A percentile compares a stretch with the other conserved stretches of the same genome.
Evolutionary conservation across 2,329 filamentous ascomycete species (phyloP).

Genomic region (Aspergillus fijiensis): DNA sequence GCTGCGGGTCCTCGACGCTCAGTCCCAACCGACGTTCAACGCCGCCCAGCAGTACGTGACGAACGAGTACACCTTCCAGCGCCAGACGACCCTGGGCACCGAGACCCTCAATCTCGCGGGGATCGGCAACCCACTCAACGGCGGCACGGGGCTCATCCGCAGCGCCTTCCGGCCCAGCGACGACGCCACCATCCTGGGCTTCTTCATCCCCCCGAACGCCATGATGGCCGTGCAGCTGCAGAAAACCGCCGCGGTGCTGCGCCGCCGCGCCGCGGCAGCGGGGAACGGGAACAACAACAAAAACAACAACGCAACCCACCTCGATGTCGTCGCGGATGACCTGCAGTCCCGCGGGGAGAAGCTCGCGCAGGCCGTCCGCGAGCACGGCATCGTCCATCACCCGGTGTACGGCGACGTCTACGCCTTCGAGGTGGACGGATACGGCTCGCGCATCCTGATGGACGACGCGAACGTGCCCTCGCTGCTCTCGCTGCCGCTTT

Average conservation of each 20-base stretch:
- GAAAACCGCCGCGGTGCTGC: slow-evolving; percentile 69
- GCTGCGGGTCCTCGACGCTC: slow-evolving; percentile 70
- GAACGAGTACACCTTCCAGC: slow-evolving; percentile 86
- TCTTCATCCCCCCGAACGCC: slow-evolving; percentile 92
- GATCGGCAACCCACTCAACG: slow-evolving; percentile 86
- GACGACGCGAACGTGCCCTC: slow-evolving; percentile 67
- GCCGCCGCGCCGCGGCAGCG: slow-evolving; percentile 41
- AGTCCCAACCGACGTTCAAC: slow-evolving; percentile 80
- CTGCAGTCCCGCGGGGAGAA: slow-evolving; percentile 59
- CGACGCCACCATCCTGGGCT: slow-evolving; percentile 90
- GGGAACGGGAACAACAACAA: too few species aligned
- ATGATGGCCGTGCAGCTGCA: slow-evolving; percentile 91
- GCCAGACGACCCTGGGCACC: slow-evolving; percentile 75
- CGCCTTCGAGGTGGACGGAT: slow-evolving; percentile 66
- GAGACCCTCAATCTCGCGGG: slow-evolving; percentile 83
- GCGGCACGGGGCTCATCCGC: slow-evolving; percentile 78
- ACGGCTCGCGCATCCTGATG: slow-evolving; percentile 62
- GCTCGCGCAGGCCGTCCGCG: slow-evolving; percentile 76
- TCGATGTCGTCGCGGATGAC: slow-evolving; percentile 28
- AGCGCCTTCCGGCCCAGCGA: slow-evolving; percentile 94
- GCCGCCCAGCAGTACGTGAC: slow-evolving; percentile 62
- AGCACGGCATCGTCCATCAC: slow-evolving; percentile 68
- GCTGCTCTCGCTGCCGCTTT: slow-evolving; percentile 58
- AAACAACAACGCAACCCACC: slow-evolving; percentile 53
- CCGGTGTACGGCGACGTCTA: slow-evolving; percentile 58